Percentiles rank a stretch among this genome's conserved stretches.
Evolutionary conservation across 768 basidiomycete species (phyloP).

Genomic region (Cubamyces sp.): DNA sequence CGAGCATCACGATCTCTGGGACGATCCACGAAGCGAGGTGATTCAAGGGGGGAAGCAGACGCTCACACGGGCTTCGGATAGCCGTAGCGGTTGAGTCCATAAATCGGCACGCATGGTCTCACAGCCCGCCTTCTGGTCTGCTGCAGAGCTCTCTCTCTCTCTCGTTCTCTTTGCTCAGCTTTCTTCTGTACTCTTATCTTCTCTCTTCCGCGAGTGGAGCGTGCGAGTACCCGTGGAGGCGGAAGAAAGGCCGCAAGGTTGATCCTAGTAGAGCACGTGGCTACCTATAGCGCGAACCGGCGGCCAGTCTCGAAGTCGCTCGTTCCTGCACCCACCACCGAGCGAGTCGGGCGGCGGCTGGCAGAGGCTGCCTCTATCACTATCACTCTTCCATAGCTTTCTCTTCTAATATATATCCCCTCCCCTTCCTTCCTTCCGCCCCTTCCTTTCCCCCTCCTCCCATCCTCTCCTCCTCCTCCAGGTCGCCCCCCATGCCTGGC

Average conservation of each 20-base stretch:
- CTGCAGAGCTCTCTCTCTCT: background rate
- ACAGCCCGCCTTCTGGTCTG: background rate
- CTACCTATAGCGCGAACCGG: background rate
- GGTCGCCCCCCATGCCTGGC: constrained; percentile 29
- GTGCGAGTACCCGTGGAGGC: background rate
- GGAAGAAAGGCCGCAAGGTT: background rate
- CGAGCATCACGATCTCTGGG: background rate
- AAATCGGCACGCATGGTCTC: constrained; percentile 6
- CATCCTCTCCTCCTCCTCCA: constrained; percentile 29
- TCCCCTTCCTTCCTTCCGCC: constrained; percentile 36
- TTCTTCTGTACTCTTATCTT: background rate
- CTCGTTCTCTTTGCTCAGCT: background rate
- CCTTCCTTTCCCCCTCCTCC: constrained; percentile 29
- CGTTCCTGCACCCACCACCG: background rate
- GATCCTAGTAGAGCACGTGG: background rate
- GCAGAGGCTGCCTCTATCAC: constrained; percentile 15
- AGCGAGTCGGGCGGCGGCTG: constrained; percentile 35
- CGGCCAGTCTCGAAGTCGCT: background rate
- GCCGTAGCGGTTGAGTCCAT: constrained; percentile 1
- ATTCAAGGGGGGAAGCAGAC: background rate
- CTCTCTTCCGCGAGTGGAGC: background rate
- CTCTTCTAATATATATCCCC: constrained; percentile 18
- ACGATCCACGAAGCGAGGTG: background rate
- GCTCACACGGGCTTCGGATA: constrained; percentile 8
- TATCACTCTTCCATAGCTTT: constrained; percentile 13